A percentile compares a stretch with the other conserved stretches of the same genome.
Conservation (phyloP, 805 yeast genomes). For the Allodekkera sacchari region DNA sequence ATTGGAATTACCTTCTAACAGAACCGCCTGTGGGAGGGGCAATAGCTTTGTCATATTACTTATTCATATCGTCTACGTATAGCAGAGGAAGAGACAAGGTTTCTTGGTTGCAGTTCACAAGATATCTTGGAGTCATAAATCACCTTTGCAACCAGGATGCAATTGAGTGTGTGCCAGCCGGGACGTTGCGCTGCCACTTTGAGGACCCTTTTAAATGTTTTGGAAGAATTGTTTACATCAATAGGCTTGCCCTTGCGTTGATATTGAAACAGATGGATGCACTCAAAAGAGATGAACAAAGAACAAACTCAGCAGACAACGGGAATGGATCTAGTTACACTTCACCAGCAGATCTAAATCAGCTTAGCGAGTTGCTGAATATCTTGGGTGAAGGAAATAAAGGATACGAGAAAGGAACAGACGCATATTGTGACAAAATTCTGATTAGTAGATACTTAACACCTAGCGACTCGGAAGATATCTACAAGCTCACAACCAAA, state of each 20-base stretch:
- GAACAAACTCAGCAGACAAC: neutral
- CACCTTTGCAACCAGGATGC: constrained; percentile 15
- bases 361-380: too few relatives aligned
- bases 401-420: constrained; percentile 11
- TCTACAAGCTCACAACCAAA: constrained; percentile 21
- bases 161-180: constrained; percentile 17
- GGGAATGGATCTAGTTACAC: too few relatives aligned
- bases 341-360: too few relatives aligned
- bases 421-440: constrained; percentile 14
- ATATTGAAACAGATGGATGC: constrained; percentile 13
- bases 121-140: constrained; percentile 14
- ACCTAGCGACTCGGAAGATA: constrained; percentile 17
- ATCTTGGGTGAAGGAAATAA: too few relatives aligned
- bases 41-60: constrained; percentile 23
- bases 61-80: constrained; percentile 22
- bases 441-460: constrained; percentile 13
- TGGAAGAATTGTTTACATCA: constrained; percentile 16
- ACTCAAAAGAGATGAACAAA: neutral
- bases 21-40: constrained; percentile 25
- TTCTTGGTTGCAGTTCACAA: constrained; percentile 26
- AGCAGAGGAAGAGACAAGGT: constrained; percentile 26
- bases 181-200: constrained; percentile 14
- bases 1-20: constrained; percentile 22
- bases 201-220: constrained; percentile 24
- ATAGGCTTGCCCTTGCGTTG: constrained; percentile 19